Evolutionary conservation across 2,329 filamentous ascomycete species (phyloP).

Genomic region (Botrytis fabae): DNA sequence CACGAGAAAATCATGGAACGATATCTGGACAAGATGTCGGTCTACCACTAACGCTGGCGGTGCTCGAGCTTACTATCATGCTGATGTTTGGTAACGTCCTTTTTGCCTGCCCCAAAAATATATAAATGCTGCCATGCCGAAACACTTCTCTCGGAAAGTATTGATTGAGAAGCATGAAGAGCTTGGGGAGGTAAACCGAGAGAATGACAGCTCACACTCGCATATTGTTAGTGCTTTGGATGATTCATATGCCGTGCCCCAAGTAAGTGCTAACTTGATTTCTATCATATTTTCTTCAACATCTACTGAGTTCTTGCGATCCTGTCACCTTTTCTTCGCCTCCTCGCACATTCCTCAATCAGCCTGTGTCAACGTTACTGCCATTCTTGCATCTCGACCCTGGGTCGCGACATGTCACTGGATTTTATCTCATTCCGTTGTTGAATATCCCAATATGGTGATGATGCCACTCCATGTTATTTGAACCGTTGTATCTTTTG

Average conservation of each 20-base stretch:
- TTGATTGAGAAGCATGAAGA: neutral
- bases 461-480: neutral
- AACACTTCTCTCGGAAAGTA: neutral
- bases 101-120: neutral
- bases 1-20: neutral
- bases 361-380: neutral
- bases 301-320: neutral
- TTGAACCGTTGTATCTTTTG: neutral
- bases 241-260: neutral
- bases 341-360: neutral
- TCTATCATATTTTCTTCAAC: slow-evolving; percentile 4
- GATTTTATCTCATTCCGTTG: neutral
- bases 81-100: neutral
- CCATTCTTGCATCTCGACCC: neutral
- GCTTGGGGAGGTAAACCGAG: neutral
- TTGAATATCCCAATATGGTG: neutral
- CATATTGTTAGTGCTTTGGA: slow-evolving; percentile 4
- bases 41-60: neutral
- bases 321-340: neutral
- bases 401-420: neutral
- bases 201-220: slow-evolving; percentile 12
- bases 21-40: neutral
- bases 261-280: neutral
- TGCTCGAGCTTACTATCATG: neutral
- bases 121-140: neutral